Evolutionary conservation across 108 stramenopile genomes (phyloP).

Genomic region (Seminavis robusta): DNA sequence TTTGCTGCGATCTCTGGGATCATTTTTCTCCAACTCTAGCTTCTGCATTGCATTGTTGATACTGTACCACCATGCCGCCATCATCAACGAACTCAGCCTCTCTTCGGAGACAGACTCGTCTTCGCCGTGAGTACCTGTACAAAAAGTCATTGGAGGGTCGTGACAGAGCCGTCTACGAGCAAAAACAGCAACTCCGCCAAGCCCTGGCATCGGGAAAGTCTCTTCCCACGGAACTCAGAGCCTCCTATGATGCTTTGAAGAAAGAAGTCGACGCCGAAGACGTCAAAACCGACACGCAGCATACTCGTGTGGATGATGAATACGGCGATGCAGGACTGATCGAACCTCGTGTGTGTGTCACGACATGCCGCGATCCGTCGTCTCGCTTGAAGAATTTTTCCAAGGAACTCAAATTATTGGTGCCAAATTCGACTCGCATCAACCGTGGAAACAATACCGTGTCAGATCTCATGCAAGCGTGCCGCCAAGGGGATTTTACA

Average conservation of each 20-base stretch:
- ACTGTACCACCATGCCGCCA: no score
- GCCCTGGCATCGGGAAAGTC: conserved; percentile 87
- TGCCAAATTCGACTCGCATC: conserved; percentile 94
- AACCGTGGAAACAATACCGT: conserved; percentile 96
- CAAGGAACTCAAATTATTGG: conserved; percentile 94
- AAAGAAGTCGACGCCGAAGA: conserved; percentile 83
- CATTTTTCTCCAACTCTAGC: no score
- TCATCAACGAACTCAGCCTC: conserved; percentile 62
- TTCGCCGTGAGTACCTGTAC: conserved; percentile 97
- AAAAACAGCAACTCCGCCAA: conserved; percentile 85
- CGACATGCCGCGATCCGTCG: conserved; percentile 92
- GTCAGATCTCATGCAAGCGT: conserved; percentile 89
- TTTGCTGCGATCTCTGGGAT: no score
- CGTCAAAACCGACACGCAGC: conserved; percentile 46
- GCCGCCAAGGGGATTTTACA: conserved; percentile 89
- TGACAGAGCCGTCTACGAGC: conserved; percentile 78
- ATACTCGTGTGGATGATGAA: conserved; percentile 92
- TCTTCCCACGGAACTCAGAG: conserved; percentile 90
- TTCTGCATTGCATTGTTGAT: no score
- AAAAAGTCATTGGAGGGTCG: conserved; percentile 85
- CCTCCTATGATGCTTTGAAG: conserved; percentile 71
- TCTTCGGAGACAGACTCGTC: conserved; percentile 89
- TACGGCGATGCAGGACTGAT: conserved; percentile 91
- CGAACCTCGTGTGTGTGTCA: conserved; percentile 95
- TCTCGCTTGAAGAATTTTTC: conserved; percentile 96